Evolutionary conservation across 257 asterid genomes (phyloP), one percentile per base, ranked within the genome.

Genomic region (Plantago major): DNA sequence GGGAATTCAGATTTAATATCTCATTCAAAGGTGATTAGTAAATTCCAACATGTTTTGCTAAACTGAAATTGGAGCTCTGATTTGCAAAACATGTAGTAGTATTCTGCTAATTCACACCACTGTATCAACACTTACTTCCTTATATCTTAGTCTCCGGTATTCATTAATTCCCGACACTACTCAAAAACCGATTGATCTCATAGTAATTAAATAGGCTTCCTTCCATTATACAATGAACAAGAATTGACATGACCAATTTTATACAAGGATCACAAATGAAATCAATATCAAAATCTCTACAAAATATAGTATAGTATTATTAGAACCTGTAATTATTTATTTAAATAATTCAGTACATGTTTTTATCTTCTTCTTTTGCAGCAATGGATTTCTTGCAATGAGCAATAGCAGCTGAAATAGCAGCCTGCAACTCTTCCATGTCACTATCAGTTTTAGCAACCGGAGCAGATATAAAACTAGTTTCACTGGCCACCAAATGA

Each of bases 401-500:
- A 69, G 84, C 84, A 71, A 83, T 83, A 7, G 90, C 90, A 62
- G 90, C 84, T 73, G 78, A 87, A 74, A 83, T 81, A 4, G 90
- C 87, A 60, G 97, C 85, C 67, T 90, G 97, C 61, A 90, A 56
- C 61, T 87, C 97, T 69, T 87, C 97, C 97, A 90, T 85, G 62
- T 96, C 80, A 66, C 93, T 80, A 44, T 87, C 93, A 71, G 76
- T 75, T 13, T 77, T 62, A 8, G 71, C 6, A 40, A 75, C 40
- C 11, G 78, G 78, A 17, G 81, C 74, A 9, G 40, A 19, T 18
- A 4, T 53, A 53, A 19, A 53, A 53, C 58, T 6, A 9, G 55
- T 52, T 14, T 81, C 86, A 10, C 81, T 72, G 9, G 90, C 84
- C 55, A 84, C 79, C 46, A 92, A 65, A 0, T 74, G 70, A 46